Conservation (phyloP, 1,139 yeast genomes). For the Taphrina populina region DNA sequence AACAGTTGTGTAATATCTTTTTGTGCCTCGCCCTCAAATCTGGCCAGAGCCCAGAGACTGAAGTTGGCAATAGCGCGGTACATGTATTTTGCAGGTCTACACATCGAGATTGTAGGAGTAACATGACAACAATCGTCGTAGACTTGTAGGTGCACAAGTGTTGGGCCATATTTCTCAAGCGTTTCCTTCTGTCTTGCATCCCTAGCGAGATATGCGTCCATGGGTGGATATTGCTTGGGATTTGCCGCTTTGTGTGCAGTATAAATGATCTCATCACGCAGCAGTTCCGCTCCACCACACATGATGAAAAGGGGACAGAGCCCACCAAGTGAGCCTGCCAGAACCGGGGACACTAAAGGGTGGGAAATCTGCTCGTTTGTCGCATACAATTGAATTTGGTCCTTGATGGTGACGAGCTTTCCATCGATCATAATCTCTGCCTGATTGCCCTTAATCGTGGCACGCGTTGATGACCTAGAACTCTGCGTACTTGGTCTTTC, state of each 20-base stretch:
- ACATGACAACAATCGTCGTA: constrained; percentile 36
- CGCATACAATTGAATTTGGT: constrained; percentile 34
- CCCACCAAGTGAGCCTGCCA: constrained; percentile 33
- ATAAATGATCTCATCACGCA: constrained; percentile 35
- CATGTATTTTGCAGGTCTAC: constrained; percentile 32
- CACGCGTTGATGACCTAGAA: background rate
- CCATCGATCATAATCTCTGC: constrained; percentile 26
- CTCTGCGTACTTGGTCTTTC: background rate
- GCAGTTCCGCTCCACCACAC: constrained; percentile 33
- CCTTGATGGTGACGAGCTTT: constrained; percentile 18
- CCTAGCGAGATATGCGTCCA: constrained; percentile 22
- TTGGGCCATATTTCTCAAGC: constrained; percentile 19
- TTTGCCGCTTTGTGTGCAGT: constrained; percentile 32
- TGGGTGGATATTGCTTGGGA: constrained; percentile 20
- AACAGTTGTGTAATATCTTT: constrained; percentile 13
- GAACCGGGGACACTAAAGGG: constrained; percentile 34
- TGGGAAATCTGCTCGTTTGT: constrained; percentile 33
- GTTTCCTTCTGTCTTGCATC: constrained; percentile 18
- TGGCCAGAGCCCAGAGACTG: constrained; percentile 32
- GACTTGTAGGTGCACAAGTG: constrained; percentile 31
- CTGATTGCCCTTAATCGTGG: constrained; percentile 16
- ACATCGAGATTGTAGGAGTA: constrained; percentile 34
- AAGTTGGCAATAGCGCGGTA: constrained; percentile 33
- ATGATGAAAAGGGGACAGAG: constrained; percentile 31
- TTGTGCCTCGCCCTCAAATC: constrained; percentile 20